Base-by-base conservation (phyloP, 805 yeast genomes). In the Metschnikowia hibisci region DNA sequence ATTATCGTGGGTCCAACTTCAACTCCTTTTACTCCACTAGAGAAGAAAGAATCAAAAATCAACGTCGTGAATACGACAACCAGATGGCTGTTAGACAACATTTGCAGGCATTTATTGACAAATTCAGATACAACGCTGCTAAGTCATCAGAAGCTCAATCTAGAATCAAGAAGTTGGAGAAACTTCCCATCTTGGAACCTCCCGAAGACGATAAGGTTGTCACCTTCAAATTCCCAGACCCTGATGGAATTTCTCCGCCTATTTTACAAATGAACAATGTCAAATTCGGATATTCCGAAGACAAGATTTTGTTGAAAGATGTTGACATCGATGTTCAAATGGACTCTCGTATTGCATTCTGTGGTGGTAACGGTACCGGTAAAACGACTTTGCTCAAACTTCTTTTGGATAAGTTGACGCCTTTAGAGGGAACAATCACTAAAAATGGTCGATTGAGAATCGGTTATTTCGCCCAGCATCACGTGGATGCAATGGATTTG, bases 321-420 rank as follows among this genome's bases (percentile, higher is more conserved):
- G 97, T 90, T 32, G 96, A 90, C 53, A 64, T 93, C 48, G 95
- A 88, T 53, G 87, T 93, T 42, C 96, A 87, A 64, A 74, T 91
- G 87, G 87, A 90, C 57, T 89, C 97, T 1, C 78, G 99, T 64
- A 86, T 93, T 56, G 99, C 98, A 0, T 74, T 93, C 47, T 96
- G 93, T 46, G 99, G 99, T 77, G 98, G 97, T 47, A 93, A 93
- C 63, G 99, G 99, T 71, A 87, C 96, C 61, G 99, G 99, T 85
- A 93, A 93, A 65, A 90, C 99, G 9, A 93, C 99, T 3, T 71
- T 93, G 48, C 76, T 93, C 60, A 91, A 91, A 63, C 71, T 93
- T 33, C 71, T 93, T 54, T 82, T 90, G 79, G 96, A 87, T 50
- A 79, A 73, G 52, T 68, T 85, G 41, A 69, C 71, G 16, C 97